Evolutionary conservation across 768 basidiomycete genomes (phyloP), one percentile per base, ranked within the genome.

Genomic region (Naganishia kalamii): DNA sequence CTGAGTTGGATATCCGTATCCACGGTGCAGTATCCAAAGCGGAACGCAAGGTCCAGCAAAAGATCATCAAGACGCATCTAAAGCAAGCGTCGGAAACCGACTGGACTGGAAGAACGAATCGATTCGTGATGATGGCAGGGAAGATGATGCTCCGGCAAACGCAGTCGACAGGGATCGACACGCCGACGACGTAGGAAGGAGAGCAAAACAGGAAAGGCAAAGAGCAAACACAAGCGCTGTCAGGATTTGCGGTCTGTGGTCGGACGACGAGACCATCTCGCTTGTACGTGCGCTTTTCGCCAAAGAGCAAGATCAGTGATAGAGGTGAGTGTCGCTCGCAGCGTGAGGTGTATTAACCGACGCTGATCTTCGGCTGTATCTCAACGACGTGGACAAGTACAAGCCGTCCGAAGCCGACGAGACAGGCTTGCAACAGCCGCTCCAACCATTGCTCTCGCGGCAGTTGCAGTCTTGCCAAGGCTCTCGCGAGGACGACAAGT

Each of bases 251-350:
- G 51, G 23, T 8, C 15, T 21, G 37, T 41, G 6, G n/a, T 8
- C 25, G 17, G 40, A 19, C 46, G 43, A 73, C 4, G 74, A 75
- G 15, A 44, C 23, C 6, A 1, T 82, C 68, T 88, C 87, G 49
- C 85, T 81, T 70, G 78, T 80, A 65, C 84, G 88, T 72, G 81
- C 83, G 32, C 78, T 81, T 71, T 75, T 87, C 49, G 76, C 80
- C 54, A 79, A 79, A 67, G 67, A 75, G 62, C 70, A 7, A 68
- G 71, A 69, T 78, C 80, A 62, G 75, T 69, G 48, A 70, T 77
- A 60, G 80, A 83, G 78, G 85, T 84, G 25, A 52, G 51, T 23
- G n/a, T 21, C 70, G 74, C 78, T 73, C 49, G 35, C 23, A 11
- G 29, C 12, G 30, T 17, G 32, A n/a, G 23, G 23, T 33, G 23